These are phyloP conservation scores for Cercophora samala DNA, from an alignment of 495 filamentous ascomycete genomes.

Conservation along the genomic window DNA sequence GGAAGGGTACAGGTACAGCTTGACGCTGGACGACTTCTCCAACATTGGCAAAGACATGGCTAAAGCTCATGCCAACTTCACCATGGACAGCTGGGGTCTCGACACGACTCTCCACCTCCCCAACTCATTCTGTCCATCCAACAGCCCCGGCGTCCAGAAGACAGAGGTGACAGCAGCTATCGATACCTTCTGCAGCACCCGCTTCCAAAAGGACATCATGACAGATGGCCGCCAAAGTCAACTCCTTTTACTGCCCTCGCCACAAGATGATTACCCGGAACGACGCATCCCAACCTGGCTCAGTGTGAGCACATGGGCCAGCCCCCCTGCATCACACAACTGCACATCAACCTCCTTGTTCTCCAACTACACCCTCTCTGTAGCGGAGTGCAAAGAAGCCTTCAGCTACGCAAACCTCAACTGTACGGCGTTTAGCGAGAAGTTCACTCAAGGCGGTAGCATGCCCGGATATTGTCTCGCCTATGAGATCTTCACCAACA, in stretches of 20 bases:
- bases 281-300: background rate
- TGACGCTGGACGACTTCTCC: background rate
- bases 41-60: background rate
- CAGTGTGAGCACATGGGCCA: background rate
- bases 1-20: too few relatives aligned
- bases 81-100: background rate
- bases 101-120: background rate
- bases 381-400: background rate
- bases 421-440: background rate
- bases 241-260: background rate
- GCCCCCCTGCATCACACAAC: background rate
- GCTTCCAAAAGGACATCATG: background rate
- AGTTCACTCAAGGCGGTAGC: background rate
- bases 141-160: background rate
- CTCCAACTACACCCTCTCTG: background rate
- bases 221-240: background rate
- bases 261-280: background rate
- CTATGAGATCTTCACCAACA: background rate
- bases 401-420: background rate
- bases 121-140: background rate
- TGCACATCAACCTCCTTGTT: background rate
- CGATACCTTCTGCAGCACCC: too few relatives aligned
- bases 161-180: background rate
- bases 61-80: background rate
- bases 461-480: background rate